These are phyloP conservation scores for Neofusicoccum sp. DNA, from an alignment of 2,329 filamentous ascomycete species.

Conservation along the genomic window DNA sequence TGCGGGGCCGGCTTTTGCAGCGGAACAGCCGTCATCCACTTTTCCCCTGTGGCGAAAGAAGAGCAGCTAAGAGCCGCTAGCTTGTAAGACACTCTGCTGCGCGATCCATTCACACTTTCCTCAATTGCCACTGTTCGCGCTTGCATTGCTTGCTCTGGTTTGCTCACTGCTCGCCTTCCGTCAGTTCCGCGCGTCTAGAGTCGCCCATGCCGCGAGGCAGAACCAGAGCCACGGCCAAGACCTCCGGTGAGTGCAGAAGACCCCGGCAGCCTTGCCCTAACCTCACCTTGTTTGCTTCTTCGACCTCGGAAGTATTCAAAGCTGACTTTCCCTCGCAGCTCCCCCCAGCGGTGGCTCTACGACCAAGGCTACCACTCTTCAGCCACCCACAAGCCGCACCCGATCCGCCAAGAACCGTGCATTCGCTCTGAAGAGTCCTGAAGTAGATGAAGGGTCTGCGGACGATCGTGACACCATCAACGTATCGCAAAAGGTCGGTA, in stretches of 20 bases:
- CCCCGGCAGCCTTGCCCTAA: not conserved
- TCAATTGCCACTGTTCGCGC: not conserved
- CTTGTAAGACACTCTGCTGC: not conserved
- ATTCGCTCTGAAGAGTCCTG: constrained; percentile 34
- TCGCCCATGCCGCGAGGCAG: constrained; percentile 5
- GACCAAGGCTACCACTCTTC: not conserved
- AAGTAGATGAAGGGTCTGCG: constrained; percentile 23
- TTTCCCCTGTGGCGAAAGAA: constrained; percentile 15
- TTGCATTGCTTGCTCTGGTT: not conserved
- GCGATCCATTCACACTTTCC: not conserved
- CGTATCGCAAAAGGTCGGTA: not conserved
- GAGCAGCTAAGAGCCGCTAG: constrained; percentile 1
- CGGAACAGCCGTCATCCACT: not conserved
- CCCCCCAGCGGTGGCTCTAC: not conserved
- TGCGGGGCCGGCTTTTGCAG: not conserved
- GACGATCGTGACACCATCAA: not conserved
- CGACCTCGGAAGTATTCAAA: not conserved
- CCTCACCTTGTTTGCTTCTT: not conserved
- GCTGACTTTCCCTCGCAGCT: not conserved
- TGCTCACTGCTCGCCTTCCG: not conserved
- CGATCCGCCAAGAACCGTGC: constrained; percentile 20
- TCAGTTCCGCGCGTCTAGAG: not conserved
- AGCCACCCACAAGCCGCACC: not conserved
- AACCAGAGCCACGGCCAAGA: not conserved
- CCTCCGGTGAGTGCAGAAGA: not conserved